Evolutionary conservation across 2,329 filamentous ascomycete genomes (phyloP), one percentile per base, ranked within the genome.

Genomic region (Lasiodiplodia citricola): DNA sequence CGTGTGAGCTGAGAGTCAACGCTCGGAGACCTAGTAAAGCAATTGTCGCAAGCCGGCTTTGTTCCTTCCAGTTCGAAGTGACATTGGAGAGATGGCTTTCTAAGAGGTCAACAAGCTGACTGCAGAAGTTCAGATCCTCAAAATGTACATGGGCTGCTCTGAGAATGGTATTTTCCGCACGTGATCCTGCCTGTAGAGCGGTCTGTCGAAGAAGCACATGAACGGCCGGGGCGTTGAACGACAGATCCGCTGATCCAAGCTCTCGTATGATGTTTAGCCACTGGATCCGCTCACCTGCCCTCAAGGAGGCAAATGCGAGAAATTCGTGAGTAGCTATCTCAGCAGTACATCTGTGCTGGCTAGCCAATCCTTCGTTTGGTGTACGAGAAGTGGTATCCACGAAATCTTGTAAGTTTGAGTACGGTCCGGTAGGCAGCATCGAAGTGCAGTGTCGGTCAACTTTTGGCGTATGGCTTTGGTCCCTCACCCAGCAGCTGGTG

Each of bases 251-350:
- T 10, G 63, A 56, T 16, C 44, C 52, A 6, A 70, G 67, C 25
- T 69, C 67, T 14, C 69, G 51, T 14, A 68, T 18, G 7, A 70
- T 69, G 28, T 70, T 70, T 6, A 47, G 60, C 69, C 62, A 70
- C 38, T 70, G 69, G 5, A 67, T 55, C 1, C 63, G 63, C n/a
- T 69, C 54, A 0, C 69, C 69, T 16, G 69, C 52, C 10, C 69
- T 67, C 21, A 70, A 18, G 7, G n/a, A 47, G 16, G 31, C 62
- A 55, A 70, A 70, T 3, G 69, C 60, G 7, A 63, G 14, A 14
- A 66, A 70, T 18, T 70, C 69, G 6, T 68, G 69, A 6, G 55
- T 1, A 18, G 18, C 55, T 3, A 70, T 31, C 11, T 16, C 58
- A 2, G 4, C 2, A 0, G 25, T 6, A 37, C 66, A 70, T 1